Evolutionary conservation across 768 basidiomycete genomes (phyloP).

Genomic region (Termitomyces sp.): DNA sequence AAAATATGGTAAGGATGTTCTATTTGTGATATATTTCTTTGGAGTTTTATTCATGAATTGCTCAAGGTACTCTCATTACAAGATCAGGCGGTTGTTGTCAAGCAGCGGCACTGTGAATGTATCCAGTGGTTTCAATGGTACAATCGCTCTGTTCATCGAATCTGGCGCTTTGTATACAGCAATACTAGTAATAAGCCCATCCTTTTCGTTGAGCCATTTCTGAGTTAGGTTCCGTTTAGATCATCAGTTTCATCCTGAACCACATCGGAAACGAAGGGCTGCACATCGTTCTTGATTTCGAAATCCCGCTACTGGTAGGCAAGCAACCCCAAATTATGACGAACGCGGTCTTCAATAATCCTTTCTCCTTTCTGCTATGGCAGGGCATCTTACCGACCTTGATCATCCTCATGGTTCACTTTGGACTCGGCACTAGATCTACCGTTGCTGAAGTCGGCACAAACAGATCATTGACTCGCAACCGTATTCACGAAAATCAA

Average conservation of each 20-base stretch:
- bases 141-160: constrained; percentile 12
- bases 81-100: neutral
- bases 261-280: constrained; percentile 7
- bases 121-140: constrained; percentile 1
- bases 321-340: too few relatives aligned
- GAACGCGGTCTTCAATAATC: too few relatives aligned
- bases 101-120: neutral
- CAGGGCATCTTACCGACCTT: too few relatives aligned
- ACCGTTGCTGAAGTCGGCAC: too few relatives aligned
- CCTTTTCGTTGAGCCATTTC: too few relatives aligned
- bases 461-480: too few relatives aligned
- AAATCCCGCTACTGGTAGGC: constrained; percentile 13
- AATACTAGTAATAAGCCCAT: neutral
- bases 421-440: too few relatives aligned
- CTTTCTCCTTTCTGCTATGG: too few relatives aligned
- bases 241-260: constrained; percentile 11
- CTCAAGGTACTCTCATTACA: constrained; percentile 9
- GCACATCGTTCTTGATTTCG: constrained; percentile 11
- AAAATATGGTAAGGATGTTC: constrained; percentile 10
- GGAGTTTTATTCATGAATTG: too few relatives aligned
- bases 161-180: constrained; percentile 9
- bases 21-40: neutral
- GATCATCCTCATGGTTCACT: too few relatives aligned
- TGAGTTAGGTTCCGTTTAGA: too few relatives aligned
- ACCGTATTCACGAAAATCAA: too few relatives aligned